These are phyloP conservation scores for Agarophyton chilense DNA, from an alignment of 23 red algal genomes.

Conservation along the genomic window DNA sequence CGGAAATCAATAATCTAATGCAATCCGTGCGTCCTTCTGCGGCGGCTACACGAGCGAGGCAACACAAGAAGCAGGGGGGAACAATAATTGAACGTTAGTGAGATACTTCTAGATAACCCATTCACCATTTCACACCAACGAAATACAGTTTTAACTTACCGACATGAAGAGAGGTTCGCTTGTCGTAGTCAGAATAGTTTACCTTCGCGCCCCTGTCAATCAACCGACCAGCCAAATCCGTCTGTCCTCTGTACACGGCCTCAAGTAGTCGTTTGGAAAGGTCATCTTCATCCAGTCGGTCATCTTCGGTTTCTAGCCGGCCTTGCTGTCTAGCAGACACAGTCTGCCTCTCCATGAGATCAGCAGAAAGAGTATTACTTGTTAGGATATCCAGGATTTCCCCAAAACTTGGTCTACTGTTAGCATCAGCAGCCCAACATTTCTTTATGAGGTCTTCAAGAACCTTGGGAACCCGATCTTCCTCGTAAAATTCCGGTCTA, in stretches of 20 bases:
- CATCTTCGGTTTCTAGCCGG: neutral
- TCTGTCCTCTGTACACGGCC: conserved; percentile 65
- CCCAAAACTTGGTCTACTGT: conserved; percentile 84
- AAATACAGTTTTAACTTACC: conserved; percentile 32
- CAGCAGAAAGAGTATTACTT: conserved; percentile 34
- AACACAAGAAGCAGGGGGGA: neutral
- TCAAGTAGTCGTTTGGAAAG: conserved; percentile 80
- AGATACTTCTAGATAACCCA: neutral
- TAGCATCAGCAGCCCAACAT: conserved; percentile 79
- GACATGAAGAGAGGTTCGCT: conserved; percentile 83
- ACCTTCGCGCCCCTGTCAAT: conserved; percentile 77
- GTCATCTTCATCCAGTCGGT: conserved; percentile 34
- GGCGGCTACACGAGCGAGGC: conserved; percentile 45
- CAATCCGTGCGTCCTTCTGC: conserved; percentile 78
- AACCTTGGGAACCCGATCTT: conserved; percentile 46
- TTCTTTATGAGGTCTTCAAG: conserved; percentile 74
- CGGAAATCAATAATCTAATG: conserved; percentile 43
- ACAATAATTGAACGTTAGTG: neutral
- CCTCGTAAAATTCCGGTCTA: conserved; percentile 74
- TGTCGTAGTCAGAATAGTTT: conserved; percentile 88
- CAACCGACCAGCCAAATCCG: conserved; percentile 38
- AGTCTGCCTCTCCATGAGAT: conserved; percentile 14
- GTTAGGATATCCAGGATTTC: conserved; percentile 82
- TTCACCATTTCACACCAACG: neutral
- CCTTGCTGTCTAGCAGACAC: neutral